Base-by-base conservation (phyloP, 768 basidiomycete species). In the Astraeus odoratus region DNA sequence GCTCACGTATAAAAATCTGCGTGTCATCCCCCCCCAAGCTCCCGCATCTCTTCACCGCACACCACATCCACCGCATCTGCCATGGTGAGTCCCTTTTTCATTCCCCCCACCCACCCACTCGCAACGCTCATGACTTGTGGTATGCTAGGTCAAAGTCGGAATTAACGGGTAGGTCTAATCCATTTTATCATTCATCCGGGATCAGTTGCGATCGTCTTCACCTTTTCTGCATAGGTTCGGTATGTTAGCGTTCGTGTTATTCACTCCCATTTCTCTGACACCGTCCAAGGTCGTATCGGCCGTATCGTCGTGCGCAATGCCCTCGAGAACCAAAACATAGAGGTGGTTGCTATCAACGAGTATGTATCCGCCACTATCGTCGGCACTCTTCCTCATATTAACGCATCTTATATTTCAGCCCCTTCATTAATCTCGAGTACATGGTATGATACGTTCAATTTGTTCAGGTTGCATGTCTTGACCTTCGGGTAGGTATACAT, bases 231-330 rank as follows among this genome's bases (percentile, higher is more conserved):
- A 42, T 55, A 44, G 85, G 75, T 91, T 92, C 70, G 88, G 89
- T 89, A 63, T 63, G 84, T 59, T 19, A 12, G 23, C 16, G 20
- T 27, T 39, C 18, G 2, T 18, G 8, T 29, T n/a, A 0, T n/a
- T 3, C 16, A 9, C 33, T 16, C 1, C 15, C 8, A 1, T 16
- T 33, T 45, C 2, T 39, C 50, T 60, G 38, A 64, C 18, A 33
- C 33, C 3, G 36, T 56, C 31, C 5, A 10, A 63, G 95, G 95
- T 77, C 95, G 96, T 77, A 98, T 98, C 65, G 95, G 96, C 68
- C 95, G 96, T 71, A 95, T 98, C 67, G 96, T 98, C 54, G 75
- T 86, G 68, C 86, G 96, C 57, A 97, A 97, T 76, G 93, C 94
- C 42, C 76, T 96, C 57, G 72, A 80, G 55, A 70, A 78, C 61